Evolutionary conservation across 345 rosid genomes (phyloP).

Genomic region (Eucalyptus caleyi): DNA sequence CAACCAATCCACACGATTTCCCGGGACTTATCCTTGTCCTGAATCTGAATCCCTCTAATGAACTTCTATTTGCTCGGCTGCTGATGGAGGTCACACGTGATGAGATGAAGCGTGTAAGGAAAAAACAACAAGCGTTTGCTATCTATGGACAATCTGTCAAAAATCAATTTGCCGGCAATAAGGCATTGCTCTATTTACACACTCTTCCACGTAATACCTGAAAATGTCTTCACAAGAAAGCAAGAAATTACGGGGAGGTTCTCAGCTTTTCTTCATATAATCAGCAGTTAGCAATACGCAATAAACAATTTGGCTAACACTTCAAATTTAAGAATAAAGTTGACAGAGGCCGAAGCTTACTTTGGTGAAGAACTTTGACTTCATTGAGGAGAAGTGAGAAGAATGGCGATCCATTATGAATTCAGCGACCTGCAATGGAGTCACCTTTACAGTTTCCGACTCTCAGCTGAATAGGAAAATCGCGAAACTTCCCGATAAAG

Average conservation of each 20-base stretch:
- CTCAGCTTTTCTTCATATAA: neutral
- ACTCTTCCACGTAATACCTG: too few relatives aligned
- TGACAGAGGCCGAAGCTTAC: neutral
- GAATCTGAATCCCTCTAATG: neutral
- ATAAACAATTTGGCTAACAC: neutral
- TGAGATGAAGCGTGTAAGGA: neutral
- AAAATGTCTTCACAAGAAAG: too few relatives aligned
- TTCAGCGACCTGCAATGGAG: neutral
- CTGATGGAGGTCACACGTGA: neutral
- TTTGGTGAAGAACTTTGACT: neutral
- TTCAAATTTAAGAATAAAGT: neutral
- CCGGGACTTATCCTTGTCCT: neutral
- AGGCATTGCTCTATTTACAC: too few relatives aligned
- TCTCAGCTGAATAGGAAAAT: conserved; percentile 22
- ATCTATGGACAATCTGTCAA: too few relatives aligned
- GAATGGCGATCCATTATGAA: neutral
- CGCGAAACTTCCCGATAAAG: conserved; percentile 68
- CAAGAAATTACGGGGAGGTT: too few relatives aligned
- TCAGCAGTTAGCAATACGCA: neutral
- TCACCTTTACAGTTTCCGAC: neutral
- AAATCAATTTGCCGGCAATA: too few relatives aligned
- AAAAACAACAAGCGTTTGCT: neutral
- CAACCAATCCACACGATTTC: neutral
- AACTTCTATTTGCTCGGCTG: neutral
- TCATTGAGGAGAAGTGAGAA: neutral